Conservation (phyloP, 352 stramenopile species). For the Phytophthora meadii region DNA sequence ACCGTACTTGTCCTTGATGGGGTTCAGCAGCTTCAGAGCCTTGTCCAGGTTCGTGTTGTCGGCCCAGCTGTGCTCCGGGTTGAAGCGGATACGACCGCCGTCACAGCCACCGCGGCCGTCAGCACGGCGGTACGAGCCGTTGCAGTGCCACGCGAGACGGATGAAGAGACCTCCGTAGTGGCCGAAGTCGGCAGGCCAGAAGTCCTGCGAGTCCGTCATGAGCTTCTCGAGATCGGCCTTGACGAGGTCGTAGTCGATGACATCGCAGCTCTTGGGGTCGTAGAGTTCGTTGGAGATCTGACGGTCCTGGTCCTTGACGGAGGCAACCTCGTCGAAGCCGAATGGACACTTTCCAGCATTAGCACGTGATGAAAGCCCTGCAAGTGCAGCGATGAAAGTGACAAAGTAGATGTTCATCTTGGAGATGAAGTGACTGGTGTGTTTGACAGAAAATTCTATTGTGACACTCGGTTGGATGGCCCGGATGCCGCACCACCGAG, state of each 20-base stretch:
- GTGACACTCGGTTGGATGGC: constrained; percentile 1
- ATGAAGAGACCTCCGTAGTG: constrained; percentile 92
- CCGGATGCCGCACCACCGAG: background rate
- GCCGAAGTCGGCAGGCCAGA: constrained; percentile 88
- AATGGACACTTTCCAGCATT: constrained; percentile 39
- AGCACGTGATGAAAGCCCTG: constrained; percentile 18
- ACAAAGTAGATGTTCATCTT: constrained; percentile 50
- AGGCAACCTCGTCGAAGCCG: constrained; percentile 37
- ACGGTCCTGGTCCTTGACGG: constrained; percentile 38
- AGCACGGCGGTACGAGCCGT: constrained; percentile 44
- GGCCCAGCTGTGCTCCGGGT: constrained; percentile 48
- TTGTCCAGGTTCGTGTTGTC: constrained; percentile 77
- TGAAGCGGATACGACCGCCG: constrained; percentile 47
- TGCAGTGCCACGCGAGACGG: constrained; percentile 78
- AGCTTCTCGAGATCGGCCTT: constrained; percentile 70
- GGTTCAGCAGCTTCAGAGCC: constrained; percentile 51
- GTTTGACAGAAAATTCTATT: constrained; percentile 20
- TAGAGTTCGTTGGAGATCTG: constrained; percentile 41
- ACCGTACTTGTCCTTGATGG: constrained; percentile 75
- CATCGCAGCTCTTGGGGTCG: constrained; percentile 36
- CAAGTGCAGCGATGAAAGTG: constrained; percentile 40
- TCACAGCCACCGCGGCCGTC: constrained; percentile 42
- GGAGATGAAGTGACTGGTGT: constrained; percentile 7
- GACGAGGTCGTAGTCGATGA: constrained; percentile 57
- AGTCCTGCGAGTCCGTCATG: constrained; percentile 79